phyloP scores from a whole-genome alignment of 306 rosid species.

The Ammopiptanthus mongolicus region DNA sequence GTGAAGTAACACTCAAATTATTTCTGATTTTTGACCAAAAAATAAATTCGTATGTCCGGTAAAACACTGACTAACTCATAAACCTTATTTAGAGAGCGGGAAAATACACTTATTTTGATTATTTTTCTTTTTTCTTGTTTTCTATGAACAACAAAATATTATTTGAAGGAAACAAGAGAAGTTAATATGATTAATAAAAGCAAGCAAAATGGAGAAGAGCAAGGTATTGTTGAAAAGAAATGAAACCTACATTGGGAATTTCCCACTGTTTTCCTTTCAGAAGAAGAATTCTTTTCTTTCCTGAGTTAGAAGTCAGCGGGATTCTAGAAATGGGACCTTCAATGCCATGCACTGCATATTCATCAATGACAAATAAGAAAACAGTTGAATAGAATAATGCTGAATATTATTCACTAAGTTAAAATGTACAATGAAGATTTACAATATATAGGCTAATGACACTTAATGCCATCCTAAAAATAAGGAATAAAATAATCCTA shows the following conservation, averaged over 20 bases:
- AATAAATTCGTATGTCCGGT: background rate
- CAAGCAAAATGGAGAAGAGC: slow-evolving; percentile 7
- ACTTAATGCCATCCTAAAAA: too few species aligned
- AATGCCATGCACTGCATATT: slow-evolving; percentile 38
- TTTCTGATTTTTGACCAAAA: background rate
- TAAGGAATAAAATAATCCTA: too few species aligned
- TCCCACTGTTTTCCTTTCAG: slow-evolving; percentile 83
- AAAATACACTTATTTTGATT: background rate
- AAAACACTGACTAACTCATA: background rate
- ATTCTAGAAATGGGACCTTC: slow-evolving; percentile 69
- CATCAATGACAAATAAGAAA: slow-evolving; percentile 16
- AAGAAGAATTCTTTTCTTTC: slow-evolving; percentile 80
- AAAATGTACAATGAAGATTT: too few species aligned
- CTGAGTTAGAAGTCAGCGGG: slow-evolving; percentile 63
- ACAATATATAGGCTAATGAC: too few species aligned
- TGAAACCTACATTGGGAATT: slow-evolving; percentile 44
- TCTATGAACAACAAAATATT: background rate
- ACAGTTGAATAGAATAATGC: too few species aligned
- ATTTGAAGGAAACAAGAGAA: background rate
- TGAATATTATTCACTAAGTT: too few species aligned
- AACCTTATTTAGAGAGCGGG: background rate
- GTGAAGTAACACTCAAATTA: background rate
- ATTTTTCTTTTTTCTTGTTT: background rate
- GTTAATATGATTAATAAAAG: background rate
- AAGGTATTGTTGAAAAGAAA: background rate